These are phyloP conservation scores for Colletotrichum sansevieriae DNA, from an alignment of 2,329 filamentous ascomycete genomes.

Conservation along the genomic window DNA sequence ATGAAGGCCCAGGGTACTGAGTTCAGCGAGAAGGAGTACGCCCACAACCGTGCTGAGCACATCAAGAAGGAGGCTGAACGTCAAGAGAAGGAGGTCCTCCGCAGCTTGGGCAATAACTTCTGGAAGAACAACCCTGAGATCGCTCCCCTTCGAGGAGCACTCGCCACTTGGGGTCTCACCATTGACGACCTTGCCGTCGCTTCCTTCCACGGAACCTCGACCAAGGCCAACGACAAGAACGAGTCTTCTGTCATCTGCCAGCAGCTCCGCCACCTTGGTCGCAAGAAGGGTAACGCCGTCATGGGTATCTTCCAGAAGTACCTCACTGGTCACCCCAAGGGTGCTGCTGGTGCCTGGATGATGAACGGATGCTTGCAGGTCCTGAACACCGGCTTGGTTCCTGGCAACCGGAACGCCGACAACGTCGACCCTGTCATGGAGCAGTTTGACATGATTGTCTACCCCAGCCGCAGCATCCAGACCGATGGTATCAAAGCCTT, in stretches of 20 bases:
- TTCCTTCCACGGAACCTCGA: conserved; percentile 99
- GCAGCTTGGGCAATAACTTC: conserved; percentile 97
- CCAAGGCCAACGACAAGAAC: conserved; percentile 99
- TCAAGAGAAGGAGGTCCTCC: conserved; percentile 93
- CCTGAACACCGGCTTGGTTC: conserved; percentile 92
- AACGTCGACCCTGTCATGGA: conserved; percentile 98
- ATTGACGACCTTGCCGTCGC: conserved; percentile 95
- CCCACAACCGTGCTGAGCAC: conserved; percentile 85
- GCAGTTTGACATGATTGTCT: conserved; percentile 97
- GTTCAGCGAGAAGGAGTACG: conserved; percentile 87
- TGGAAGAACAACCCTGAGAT: conserved; percentile 97
- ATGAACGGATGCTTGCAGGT: conserved; percentile 98
- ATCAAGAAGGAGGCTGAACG: conserved; percentile 88
- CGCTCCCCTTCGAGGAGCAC: conserved; percentile 92
- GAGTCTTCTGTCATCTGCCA: conserved; percentile 98
- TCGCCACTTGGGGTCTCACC: conserved; percentile 98
- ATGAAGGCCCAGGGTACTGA: conserved; percentile 83
- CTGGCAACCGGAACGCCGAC: conserved; percentile 97
- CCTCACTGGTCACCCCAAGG: conserved; percentile 98
- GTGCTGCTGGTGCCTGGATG: conserved; percentile 99
- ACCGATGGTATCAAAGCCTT: conserved; percentile 99
- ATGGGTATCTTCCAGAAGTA: conserved; percentile 99
- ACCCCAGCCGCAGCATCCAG: conserved; percentile 94
- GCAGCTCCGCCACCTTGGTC: conserved; percentile 93
- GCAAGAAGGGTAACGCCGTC: conserved; percentile 95